Evolutionary conservation across 257 asterid genomes (phyloP).

Genomic region (Fraxinus anomala): DNA sequence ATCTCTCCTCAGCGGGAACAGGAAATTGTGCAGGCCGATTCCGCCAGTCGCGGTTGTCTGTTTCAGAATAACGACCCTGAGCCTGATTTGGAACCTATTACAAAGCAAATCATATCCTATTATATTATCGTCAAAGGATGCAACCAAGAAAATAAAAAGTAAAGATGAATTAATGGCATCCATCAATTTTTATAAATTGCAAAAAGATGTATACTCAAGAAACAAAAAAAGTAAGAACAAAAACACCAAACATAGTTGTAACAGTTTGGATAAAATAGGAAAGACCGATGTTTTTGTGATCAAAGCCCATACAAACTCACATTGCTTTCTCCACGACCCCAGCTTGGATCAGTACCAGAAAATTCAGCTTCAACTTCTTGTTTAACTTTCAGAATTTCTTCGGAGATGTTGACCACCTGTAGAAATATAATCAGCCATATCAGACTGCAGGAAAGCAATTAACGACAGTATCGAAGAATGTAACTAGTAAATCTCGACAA

Average conservation of each 20-base stretch:
- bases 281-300: not conserved
- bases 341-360: conserved; percentile 70
- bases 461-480: conserved; percentile 13
- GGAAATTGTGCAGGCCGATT: conserved; percentile 44
- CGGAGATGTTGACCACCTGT: conserved; percentile 62
- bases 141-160: not conserved
- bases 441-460: conserved; percentile 2
- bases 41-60: conserved; percentile 64
- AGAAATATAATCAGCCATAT: conserved; percentile 19
- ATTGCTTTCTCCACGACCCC: conserved; percentile 68
- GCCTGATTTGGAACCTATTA: conserved; percentile 35
- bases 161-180: not conserved
- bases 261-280: not conserved
- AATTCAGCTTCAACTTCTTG: conserved; percentile 84
- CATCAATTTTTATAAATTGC: conserved; percentile 5
- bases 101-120: not conserved
- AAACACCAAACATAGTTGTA: not conserved
- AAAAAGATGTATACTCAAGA: not conserved
- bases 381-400: conserved; percentile 68
- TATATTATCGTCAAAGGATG: not conserved
- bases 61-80: conserved; percentile 65
- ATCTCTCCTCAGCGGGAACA: conserved; percentile 53
- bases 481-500: not conserved
- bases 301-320: conserved; percentile 44
- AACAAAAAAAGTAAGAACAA: not conserved